Percentiles rank a stretch among this genome's conserved stretches.
phyloP scores from a whole-genome alignment of 768 basidiomycete species.

The Serendipita sp. region DNA sequence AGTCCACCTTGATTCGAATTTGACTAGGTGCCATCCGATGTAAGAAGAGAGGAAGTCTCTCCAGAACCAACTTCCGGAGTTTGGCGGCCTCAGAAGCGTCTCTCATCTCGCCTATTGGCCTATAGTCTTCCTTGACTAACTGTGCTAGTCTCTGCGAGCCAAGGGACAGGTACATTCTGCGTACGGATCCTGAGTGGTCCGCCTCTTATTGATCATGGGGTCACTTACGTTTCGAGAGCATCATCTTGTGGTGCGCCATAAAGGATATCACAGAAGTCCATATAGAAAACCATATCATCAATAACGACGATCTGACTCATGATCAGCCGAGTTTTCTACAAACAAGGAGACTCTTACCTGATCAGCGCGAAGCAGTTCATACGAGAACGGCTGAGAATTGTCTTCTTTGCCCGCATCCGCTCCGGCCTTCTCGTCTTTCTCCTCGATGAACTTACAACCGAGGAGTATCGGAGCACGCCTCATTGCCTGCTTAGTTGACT shows the following conservation, averaged over 20 bases:
- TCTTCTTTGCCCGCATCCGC: no score
- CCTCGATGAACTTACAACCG: conserved; percentile 32
- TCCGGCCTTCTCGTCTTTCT: conserved; percentile 14
- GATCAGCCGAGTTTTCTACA: no score
- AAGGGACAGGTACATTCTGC: conserved; percentile 60
- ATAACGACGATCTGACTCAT: conserved; percentile 49
- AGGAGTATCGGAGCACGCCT: conserved; percentile 55
- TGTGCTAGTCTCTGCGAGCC: conserved; percentile 60
- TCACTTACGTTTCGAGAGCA: conserved; percentile 54
- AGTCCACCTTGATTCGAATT: conserved; percentile 43
- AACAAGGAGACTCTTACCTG: conserved; percentile 17
- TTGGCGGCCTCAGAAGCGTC: conserved; percentile 34
- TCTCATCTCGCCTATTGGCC: conserved; percentile 36
- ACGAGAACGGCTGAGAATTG: conserved; percentile 20
- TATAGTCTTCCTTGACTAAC: conserved; percentile 65
- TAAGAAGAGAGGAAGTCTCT: conserved; percentile 79
- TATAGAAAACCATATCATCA: conserved; percentile 70
- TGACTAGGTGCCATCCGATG: conserved; percentile 67
- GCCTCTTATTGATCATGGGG: not conserved
- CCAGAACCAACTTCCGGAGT: conserved; percentile 48
- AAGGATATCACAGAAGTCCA: conserved; percentile 60
- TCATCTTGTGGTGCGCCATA: conserved; percentile 82
- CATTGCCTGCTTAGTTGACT: conserved; percentile 45
- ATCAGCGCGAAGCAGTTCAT: conserved; percentile 52
- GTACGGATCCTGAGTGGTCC: not conserved